phyloP scores from a whole-genome alignment of 768 basidiomycete genomes.

The Solioccasus polychromus region DNA sequence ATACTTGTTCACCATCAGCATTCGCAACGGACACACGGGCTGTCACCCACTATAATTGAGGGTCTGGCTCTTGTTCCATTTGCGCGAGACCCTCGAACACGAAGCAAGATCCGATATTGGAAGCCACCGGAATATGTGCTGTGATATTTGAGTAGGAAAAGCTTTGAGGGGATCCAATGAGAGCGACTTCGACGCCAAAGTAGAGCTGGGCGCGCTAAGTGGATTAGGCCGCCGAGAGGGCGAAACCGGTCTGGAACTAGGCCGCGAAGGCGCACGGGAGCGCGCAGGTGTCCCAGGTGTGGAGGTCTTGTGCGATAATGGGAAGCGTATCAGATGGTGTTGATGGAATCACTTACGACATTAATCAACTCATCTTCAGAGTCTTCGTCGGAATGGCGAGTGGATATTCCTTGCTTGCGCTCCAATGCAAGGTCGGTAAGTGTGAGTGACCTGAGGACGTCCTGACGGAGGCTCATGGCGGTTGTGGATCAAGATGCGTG shows the following conservation, averaged over 20 bases:
- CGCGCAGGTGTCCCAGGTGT: conserved; percentile 64
- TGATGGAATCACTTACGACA: conserved; percentile 48
- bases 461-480: conserved; percentile 69
- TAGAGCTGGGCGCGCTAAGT: conserved; percentile 27
- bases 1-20: conserved; percentile 51
- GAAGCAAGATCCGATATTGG: conserved; percentile 64
- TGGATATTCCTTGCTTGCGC: conserved; percentile 17
- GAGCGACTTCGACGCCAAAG: conserved; percentile 18
- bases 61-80: conserved; percentile 88
- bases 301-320: conserved; percentile 47
- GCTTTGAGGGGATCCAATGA: conserved; percentile 59
- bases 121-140: conserved; percentile 69
- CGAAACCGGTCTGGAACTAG: conserved; percentile 46
- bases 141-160: conserved; percentile 80
- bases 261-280: conserved; percentile 53
- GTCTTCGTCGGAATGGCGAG: conserved; percentile 40
- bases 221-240: conserved; percentile 19
- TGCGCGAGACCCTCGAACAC: conserved; percentile 77
- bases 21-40: background rate
- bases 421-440: conserved; percentile 32
- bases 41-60: conserved; percentile 75
- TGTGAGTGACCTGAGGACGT: conserved; percentile 58
- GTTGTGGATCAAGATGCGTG: conserved; percentile 9
- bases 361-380: conserved; percentile 68
- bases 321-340: conserved; percentile 5